phyloP scores from a whole-genome alignment of 768 basidiomycete genomes.

The Mycena belliarum region DNA sequence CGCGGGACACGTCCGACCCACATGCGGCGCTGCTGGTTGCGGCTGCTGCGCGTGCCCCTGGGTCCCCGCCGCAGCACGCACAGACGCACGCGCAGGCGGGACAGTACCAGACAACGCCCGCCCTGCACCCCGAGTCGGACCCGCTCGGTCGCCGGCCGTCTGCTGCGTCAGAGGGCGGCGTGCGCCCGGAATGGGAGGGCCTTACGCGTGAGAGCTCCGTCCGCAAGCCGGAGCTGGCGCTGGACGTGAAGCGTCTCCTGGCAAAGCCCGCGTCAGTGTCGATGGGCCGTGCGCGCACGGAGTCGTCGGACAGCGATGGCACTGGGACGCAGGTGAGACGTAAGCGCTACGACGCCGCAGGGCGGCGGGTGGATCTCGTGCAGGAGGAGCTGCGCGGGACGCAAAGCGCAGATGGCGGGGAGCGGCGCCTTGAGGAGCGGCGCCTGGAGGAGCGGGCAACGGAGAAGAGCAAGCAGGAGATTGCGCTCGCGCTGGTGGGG shows the following conservation, averaged over 20 bases:
- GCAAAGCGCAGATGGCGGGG: slow-evolving; percentile 1
- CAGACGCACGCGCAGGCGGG: not conserved
- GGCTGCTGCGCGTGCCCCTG: slow-evolving; percentile 14
- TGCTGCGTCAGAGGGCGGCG: not conserved
- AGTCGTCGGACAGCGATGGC: slow-evolving; percentile 8
- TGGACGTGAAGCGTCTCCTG: slow-evolving; percentile 19
- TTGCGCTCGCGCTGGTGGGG: slow-evolving; percentile 11
- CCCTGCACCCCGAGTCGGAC: no score
- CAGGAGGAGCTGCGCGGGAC: not conserved
- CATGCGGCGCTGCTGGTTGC: slow-evolving; percentile 8
- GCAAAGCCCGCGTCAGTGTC: slow-evolving; percentile 16
- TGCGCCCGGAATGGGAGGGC: no score
- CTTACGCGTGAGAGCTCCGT: slow-evolving; percentile 14
- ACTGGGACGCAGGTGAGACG: not conserved
- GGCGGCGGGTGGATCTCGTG: slow-evolving; percentile 9
- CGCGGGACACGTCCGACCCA: slow-evolving; percentile 15
- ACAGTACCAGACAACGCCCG: not conserved
- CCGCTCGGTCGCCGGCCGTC: slow-evolving; percentile 6
- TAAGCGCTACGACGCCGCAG: slow-evolving; percentile 10
- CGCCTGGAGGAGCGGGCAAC: slow-evolving; percentile 23
- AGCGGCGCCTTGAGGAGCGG: slow-evolving; percentile 16
- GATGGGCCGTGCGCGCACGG: not conserved
- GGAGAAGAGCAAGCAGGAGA: slow-evolving; percentile 26
- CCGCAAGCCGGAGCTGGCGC: slow-evolving; percentile 17
- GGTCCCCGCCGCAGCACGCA: slow-evolving; percentile 12